Conservation (phyloP, 176 grass and related monocot genomes). For the Carex kokanica region DNA sequence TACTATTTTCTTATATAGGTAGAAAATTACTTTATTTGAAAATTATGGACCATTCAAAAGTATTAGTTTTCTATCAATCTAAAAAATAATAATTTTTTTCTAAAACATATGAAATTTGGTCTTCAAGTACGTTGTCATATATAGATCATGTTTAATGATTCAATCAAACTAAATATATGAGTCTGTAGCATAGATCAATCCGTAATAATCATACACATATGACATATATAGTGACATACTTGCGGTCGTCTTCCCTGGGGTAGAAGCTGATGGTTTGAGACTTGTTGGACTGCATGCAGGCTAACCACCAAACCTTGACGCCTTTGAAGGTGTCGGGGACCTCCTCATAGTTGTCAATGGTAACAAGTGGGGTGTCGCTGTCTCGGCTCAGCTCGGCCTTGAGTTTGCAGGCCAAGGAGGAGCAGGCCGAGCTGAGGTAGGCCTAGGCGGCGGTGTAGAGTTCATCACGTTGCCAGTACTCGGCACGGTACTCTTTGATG, state of each 20-base stretch:
- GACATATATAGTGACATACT: not conserved
- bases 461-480: slow-evolving; percentile 42
- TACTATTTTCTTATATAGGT: too few species aligned
- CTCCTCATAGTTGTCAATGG: slow-evolving; percentile 60
- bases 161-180: too few species aligned
- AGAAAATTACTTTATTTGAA: too few species aligned
- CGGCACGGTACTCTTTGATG: slow-evolving; percentile 39
- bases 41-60: too few species aligned
- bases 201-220: not conserved
- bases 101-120: too few species aligned
- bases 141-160: too few species aligned
- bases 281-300: not conserved
- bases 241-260: not conserved
- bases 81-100: too few species aligned
- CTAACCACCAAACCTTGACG: slow-evolving; percentile 49
- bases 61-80: too few species aligned
- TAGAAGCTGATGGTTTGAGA: slow-evolving; percentile 24
- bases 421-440: slow-evolving; percentile 53
- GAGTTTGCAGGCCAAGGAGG: slow-evolving; percentile 36
- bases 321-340: slow-evolving; percentile 42
- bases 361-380: slow-evolving; percentile 38
- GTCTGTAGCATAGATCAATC: too few species aligned
- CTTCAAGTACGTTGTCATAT: too few species aligned
- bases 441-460: slow-evolving; percentile 36
- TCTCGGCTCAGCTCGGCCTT: slow-evolving; percentile 44